Conservation (phyloP, 495 filamentous ascomycete genomes). For the Tuber magnatum region DNA sequence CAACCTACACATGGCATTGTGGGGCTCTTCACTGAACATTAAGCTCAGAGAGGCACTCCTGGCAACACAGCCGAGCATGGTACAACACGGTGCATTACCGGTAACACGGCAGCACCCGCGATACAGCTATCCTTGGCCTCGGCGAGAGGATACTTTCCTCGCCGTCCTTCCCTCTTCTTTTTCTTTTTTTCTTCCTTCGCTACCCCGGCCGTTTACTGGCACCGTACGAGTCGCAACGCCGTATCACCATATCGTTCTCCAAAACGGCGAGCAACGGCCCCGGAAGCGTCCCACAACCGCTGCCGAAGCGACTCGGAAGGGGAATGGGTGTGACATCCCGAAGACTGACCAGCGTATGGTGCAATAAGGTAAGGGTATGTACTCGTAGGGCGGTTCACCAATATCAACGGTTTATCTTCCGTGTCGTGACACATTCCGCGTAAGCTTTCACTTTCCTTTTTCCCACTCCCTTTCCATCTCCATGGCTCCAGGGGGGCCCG, state of each 20-base stretch:
- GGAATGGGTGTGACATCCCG: not conserved
- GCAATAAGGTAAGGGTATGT: not conserved
- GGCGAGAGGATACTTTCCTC: not conserved
- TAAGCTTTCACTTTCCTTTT: not conserved
- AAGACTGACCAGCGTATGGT: not conserved
- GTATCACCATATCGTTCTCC: not conserved
- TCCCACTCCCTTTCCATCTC: not conserved
- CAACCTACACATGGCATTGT: not conserved
- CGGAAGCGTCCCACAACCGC: not conserved
- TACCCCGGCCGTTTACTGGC: not conserved
- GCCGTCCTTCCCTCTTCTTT: not conserved
- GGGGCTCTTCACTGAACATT: not conserved
- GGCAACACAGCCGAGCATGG: not conserved
- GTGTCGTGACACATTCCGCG: not conserved
- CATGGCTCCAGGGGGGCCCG: not conserved
- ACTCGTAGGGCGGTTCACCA: not conserved
- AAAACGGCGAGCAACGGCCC: not conserved
- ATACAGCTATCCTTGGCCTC: not conserved
- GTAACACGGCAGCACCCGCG: not conserved
- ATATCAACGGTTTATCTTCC: slow-evolving; percentile 5
- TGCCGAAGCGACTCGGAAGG: not conserved
- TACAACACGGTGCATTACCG: not conserved
- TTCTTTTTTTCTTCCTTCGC: not conserved
- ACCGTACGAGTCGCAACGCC: not conserved
- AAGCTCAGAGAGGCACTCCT: not conserved